Percentiles rank a stretch among this genome's conserved stretches.
Evolutionary conservation across 177 flowering plant genomes (phyloP).

Genomic region (Telopea speciosissima): DNA sequence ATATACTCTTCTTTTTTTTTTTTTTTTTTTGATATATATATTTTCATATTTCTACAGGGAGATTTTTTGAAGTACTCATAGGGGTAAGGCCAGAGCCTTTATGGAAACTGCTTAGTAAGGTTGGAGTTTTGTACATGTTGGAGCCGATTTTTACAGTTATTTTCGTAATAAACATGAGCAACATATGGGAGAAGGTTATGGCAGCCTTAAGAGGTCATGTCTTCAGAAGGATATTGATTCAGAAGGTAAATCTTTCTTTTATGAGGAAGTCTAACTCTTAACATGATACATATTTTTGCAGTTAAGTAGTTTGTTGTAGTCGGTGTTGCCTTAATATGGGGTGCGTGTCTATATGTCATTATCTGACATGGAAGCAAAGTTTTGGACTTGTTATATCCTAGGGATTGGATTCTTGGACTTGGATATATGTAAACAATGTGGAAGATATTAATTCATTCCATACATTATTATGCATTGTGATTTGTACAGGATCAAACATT

Average conservation of each 20-base stretch:
- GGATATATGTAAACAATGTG: too few species aligned
- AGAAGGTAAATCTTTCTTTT: conserved; percentile 55
- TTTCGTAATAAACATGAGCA: conserved; percentile 68
- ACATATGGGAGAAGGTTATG: conserved; percentile 94
- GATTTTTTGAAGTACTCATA: conserved; percentile 80
- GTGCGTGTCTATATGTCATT: too few species aligned
- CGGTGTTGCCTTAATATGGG: too few species aligned
- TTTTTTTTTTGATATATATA: neutral
- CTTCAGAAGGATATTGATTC: conserved; percentile 75
- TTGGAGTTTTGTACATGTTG: conserved; percentile 62
- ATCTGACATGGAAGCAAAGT: too few species aligned
- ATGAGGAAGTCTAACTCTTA: neutral
- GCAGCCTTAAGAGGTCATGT: conserved; percentile 67
- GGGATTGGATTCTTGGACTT: too few species aligned
- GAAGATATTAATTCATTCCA: too few species aligned
- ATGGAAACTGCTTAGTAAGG: conserved; percentile 60
- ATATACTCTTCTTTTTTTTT: neutral
- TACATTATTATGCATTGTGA: too few species aligned
- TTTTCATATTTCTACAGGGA: conserved; percentile 56
- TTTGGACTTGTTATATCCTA: too few species aligned
- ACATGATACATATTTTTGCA: neutral
- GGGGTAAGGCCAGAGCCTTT: conserved; percentile 77
- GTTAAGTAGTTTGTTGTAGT: neutral
- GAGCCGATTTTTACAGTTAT: conserved; percentile 85
- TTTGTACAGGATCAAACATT: too few species aligned